These are phyloP conservation scores for Aspergillus tanneri DNA, from an alignment of 2,329 filamentous ascomycete species.

Conservation along the genomic window DNA sequence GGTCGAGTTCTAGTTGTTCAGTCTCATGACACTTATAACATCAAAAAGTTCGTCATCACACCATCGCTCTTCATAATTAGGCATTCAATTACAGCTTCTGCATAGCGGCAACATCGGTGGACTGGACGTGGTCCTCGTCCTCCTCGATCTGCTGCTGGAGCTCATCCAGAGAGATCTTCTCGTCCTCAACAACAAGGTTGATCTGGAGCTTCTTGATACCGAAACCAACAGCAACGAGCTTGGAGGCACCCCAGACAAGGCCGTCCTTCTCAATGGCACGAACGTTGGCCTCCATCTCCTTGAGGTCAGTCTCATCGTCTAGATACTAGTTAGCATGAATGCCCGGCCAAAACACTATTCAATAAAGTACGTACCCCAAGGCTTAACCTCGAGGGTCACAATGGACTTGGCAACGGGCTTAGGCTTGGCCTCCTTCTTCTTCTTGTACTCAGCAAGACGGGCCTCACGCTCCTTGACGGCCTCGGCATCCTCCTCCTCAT, in stretches of 20 bases:
- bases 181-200: conserved; percentile 95
- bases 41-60: conserved; percentile 40
- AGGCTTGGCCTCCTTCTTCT: conserved; percentile 92
- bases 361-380: conserved; percentile 75
- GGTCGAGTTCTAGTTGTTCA: conserved; percentile 30
- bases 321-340: conserved; percentile 22
- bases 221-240: conserved; percentile 87
- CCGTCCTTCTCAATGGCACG: conserved; percentile 86
- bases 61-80: conserved; percentile 35
- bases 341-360: background rate
- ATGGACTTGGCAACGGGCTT: conserved; percentile 95
- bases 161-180: conserved; percentile 85
- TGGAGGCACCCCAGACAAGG: conserved; percentile 91
- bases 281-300: conserved; percentile 74
- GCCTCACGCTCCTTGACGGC: conserved; percentile 80
- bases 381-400: conserved; percentile 95
- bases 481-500: conserved; percentile 91
- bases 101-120: conserved; percentile 85
- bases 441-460: conserved; percentile 87
- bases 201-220: conserved; percentile 99
- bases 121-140: conserved; percentile 95
- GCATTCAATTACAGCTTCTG: conserved; percentile 73
- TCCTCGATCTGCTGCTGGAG: conserved; percentile 83
- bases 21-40: conserved; percentile 38
- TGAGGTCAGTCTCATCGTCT: conserved; percentile 95